phyloP scores from a whole-genome alignment of 1,284 basidiomycete genomes.

The Pseudozyma pruni region DNA sequence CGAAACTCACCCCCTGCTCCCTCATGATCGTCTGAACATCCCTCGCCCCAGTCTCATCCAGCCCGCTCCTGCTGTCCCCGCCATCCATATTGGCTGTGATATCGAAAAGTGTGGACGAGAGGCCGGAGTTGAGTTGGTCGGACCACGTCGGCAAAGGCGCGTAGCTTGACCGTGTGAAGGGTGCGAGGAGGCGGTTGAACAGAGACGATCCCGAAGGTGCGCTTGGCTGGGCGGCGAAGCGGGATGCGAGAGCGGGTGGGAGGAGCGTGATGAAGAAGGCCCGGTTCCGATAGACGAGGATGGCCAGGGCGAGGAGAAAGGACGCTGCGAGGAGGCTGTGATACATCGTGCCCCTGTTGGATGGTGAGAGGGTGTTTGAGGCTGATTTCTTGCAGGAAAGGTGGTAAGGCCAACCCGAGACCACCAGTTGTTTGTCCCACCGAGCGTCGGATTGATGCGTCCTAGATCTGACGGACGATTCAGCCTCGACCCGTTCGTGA shows the following conservation, averaged over 20 bases:
- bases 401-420: too few relatives aligned
- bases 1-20: constrained; percentile 52
- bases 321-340: constrained; percentile 37
- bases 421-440: too few relatives aligned
- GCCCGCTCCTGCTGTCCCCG: constrained; percentile 48
- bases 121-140: constrained; percentile 33
- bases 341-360: constrained; percentile 24
- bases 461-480: too few relatives aligned
- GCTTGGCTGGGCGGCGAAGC: constrained; percentile 3
- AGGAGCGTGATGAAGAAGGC: constrained; percentile 25
- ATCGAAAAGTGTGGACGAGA: constrained; percentile 58
- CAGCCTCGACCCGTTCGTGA: too few relatives aligned
- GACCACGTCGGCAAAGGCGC: constrained; percentile 39
- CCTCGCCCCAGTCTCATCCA: constrained; percentile 56
- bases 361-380: not conserved
- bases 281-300: constrained; percentile 37
- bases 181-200: not conserved
- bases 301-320: constrained; percentile 29
- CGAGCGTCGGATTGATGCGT: too few relatives aligned
- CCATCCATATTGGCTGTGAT: constrained; percentile 59
- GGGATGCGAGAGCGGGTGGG: constrained; percentile 27
- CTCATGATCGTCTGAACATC: constrained; percentile 61
- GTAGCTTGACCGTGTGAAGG: constrained; percentile 6
- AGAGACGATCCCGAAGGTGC: not conserved
- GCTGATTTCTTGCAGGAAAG: not conserved